A percentile compares a stretch with the other conserved stretches of the same genome.
phyloP scores from a whole-genome alignment of 495 filamentous ascomycete species.

The Penicillium ucsense region DNA sequence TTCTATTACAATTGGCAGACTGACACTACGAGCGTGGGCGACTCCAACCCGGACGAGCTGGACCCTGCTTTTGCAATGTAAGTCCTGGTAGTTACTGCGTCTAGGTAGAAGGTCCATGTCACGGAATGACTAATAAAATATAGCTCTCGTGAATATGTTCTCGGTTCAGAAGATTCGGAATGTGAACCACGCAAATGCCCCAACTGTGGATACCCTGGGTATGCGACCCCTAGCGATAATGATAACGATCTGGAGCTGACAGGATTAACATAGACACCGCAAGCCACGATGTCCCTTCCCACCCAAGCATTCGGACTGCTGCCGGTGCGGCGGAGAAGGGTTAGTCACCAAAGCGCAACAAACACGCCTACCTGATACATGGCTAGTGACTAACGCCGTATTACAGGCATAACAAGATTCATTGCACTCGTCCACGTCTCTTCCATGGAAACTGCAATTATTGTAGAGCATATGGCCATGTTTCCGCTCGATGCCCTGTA shows the following conservation, averaged over 20 bases:
- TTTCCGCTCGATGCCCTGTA: slow-evolving; percentile 59
- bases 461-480: slow-evolving; percentile 68
- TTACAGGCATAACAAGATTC: slow-evolving; percentile 50
- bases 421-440: slow-evolving; percentile 57
- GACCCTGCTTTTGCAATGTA: no score
- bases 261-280: slow-evolving; percentile 30
- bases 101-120: no score
- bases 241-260: neutral
- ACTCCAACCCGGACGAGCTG: no score
- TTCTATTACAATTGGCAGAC: no score
- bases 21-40: no score
- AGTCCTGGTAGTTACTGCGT: no score
- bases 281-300: slow-evolving; percentile 42
- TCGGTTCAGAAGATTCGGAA: no score
- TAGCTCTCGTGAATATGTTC: no score
- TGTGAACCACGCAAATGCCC: no score
- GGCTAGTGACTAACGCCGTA: neutral
- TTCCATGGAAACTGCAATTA: slow-evolving; percentile 62
- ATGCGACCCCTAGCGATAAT: no score
- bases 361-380: neutral
- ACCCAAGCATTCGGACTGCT: slow-evolving; percentile 46
- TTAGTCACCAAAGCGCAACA: slow-evolving; percentile 5
- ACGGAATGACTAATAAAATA: no score
- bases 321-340: slow-evolving; percentile 50
- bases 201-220: no score